phyloP scores from a whole-genome alignment of 495 filamentous ascomycete species.

The Cairneyella variabilis region DNA sequence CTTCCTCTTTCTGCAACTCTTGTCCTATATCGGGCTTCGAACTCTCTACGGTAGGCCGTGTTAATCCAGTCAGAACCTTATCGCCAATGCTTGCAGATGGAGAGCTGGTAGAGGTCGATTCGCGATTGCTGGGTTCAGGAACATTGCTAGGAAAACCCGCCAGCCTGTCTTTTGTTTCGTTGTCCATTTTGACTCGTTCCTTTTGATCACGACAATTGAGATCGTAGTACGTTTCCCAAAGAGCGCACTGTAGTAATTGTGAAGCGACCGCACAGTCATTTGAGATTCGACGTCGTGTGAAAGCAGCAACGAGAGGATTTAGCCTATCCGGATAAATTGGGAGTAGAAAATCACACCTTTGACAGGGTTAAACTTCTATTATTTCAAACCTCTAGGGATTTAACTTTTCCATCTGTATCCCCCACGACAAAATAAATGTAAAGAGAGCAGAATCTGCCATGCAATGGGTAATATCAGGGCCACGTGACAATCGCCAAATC shows the following conservation, averaged over 20 bases:
- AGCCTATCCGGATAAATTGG: background rate
- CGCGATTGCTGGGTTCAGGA: background rate
- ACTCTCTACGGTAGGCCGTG: background rate
- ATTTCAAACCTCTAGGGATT: too few relatives aligned
- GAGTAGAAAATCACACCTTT: background rate
- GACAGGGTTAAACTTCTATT: background rate
- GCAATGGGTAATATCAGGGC: too few relatives aligned
- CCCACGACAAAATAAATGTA: too few relatives aligned
- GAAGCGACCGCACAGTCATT: background rate
- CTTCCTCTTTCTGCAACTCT: background rate
- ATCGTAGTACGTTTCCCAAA: background rate
- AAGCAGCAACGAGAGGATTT: background rate
- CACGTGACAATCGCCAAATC: too few relatives aligned
- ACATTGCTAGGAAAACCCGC: background rate
- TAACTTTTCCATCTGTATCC: too few relatives aligned
- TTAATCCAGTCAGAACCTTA: background rate
- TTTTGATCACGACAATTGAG: background rate
- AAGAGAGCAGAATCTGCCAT: too few relatives aligned
- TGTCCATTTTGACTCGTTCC: background rate
- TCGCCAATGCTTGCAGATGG: background rate
- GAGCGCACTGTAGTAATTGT: background rate
- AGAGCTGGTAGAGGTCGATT: background rate
- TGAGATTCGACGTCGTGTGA: background rate
- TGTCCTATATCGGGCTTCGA: background rate
- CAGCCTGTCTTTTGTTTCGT: background rate